A percentile compares a stretch with the other conserved stretches of the same genome.
These are phyloP conservation scores for Hordeum marinum DNA, from an alignment of 176 grass and related monocot species.

Conservation along the genomic window DNA sequence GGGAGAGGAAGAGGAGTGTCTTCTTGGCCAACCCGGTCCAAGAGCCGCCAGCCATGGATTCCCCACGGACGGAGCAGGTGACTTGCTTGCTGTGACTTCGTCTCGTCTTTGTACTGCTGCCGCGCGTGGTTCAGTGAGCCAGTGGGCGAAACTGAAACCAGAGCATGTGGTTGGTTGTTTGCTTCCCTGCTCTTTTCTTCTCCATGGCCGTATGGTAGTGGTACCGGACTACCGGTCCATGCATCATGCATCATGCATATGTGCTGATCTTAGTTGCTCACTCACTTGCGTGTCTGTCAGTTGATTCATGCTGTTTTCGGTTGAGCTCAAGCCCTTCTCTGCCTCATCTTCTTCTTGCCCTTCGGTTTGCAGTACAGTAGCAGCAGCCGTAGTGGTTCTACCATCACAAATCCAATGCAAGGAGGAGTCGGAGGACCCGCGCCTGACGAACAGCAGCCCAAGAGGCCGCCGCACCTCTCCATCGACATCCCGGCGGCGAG, in stretches of 20 bases:
- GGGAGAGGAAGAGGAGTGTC: neutral
- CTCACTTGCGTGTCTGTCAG: neutral
- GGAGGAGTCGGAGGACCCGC: neutral
- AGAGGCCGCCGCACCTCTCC: constrained; percentile 47
- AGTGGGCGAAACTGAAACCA: neutral
- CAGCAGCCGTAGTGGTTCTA: neutral
- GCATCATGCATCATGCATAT: too few relatives aligned
- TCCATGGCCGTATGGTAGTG: neutral
- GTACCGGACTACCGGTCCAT: neutral
- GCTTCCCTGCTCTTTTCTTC: neutral
- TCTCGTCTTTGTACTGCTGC: too few relatives aligned
- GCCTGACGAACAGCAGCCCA: neutral
- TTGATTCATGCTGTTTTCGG: neutral
- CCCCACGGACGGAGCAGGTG: neutral
- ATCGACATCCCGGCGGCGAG: constrained; percentile 60
- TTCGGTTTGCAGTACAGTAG: neutral
- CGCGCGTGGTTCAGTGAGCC: neutral
- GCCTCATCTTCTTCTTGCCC: neutral
- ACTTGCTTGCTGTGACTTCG: neutral
- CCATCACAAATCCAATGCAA: neutral
- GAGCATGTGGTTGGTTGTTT: neutral
- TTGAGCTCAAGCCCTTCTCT: neutral
- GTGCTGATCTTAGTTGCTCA: too few relatives aligned
- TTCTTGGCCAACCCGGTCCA: neutral
- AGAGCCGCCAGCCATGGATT: constrained; percentile 24